These are phyloP conservation scores for Colletotrichum scovillei DNA, from an alignment of 2,329 filamentous ascomycete species.

Conservation along the genomic window DNA sequence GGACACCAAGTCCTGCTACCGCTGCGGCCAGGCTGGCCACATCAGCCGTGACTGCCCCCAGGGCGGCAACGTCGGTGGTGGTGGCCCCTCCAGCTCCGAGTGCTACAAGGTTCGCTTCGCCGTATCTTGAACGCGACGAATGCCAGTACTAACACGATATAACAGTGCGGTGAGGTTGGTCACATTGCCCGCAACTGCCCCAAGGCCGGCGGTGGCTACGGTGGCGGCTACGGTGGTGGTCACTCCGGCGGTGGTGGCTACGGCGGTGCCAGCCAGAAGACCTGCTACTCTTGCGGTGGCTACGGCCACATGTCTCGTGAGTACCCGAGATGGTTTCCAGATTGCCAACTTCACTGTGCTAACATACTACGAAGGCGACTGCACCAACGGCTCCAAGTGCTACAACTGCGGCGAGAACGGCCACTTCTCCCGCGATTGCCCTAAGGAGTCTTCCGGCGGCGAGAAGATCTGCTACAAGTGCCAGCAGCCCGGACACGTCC, in stretches of 20 bases:
- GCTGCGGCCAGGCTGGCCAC: conserved; percentile 86
- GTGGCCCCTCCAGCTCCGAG: conserved; percentile 67
- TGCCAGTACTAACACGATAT: conserved; percentile 29
- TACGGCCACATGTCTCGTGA: conserved; percentile 94
- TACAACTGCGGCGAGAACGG: conserved; percentile 98
- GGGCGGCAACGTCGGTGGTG: conserved; percentile 58
- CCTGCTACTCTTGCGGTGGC: conserved; percentile 98
- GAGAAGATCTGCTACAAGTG: conserved; percentile 99
- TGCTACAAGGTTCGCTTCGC: conserved; percentile 81
- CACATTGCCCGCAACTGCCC: conserved; percentile 95
- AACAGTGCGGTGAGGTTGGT: conserved; percentile 87
- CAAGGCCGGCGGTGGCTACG: conserved; percentile 65
- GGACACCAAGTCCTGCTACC: conserved; percentile 83
- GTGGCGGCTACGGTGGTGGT: conserved; percentile 61
- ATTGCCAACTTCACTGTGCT: neutral
- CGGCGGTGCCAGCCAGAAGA: conserved; percentile 74
- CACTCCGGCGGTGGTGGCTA: conserved; percentile 59
- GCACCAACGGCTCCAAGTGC: conserved; percentile 99
- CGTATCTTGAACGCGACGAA: neutral
- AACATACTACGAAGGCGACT: conserved; percentile 73
- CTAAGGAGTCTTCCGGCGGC: conserved; percentile 84
- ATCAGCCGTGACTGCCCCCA: conserved; percentile 84
- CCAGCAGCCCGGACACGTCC: conserved; percentile 86
- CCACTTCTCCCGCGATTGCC: conserved; percentile 95
- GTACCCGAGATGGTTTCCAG: conserved; percentile 43